Evolutionary conservation across 2,329 filamentous ascomycete species (phyloP).

Genomic region (Colletotrichum theobromicola): DNA sequence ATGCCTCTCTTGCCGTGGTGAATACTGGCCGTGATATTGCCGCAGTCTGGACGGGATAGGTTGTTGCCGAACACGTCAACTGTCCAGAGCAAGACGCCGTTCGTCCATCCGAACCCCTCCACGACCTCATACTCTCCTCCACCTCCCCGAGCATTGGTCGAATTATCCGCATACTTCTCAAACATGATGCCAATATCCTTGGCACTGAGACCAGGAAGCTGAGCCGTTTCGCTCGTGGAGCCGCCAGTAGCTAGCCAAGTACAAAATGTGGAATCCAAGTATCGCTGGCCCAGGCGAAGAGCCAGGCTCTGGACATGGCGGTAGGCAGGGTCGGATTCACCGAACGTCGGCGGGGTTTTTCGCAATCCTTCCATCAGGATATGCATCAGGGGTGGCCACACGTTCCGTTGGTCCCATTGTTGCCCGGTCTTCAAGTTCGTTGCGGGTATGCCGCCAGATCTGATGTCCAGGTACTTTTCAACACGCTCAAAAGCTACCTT

Average conservation of each 20-base stretch:
- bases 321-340: slow-evolving; percentile 58
- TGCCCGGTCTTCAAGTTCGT: slow-evolving; percentile 66
- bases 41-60: slow-evolving; percentile 61
- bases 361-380: slow-evolving; percentile 67
- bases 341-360: slow-evolving; percentile 63
- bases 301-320: slow-evolving; percentile 59
- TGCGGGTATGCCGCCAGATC: slow-evolving; percentile 63
- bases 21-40: slow-evolving; percentile 48
- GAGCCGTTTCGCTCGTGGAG: slow-evolving; percentile 56
- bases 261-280: slow-evolving; percentile 71
- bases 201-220: slow-evolving; percentile 49
- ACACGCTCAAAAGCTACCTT: slow-evolving; percentile 60
- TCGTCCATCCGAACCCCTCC: slow-evolving; percentile 74
- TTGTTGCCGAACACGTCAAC: slow-evolving; percentile 65
- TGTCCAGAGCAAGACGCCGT: slow-evolving; percentile 71
- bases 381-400: slow-evolving; percentile 73
- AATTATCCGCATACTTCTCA: slow-evolving; percentile 70
- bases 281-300: slow-evolving; percentile 65
- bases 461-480: slow-evolving; percentile 53
- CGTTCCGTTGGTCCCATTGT: slow-evolving; percentile 75
- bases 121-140: slow-evolving; percentile 74
- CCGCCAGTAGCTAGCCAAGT: slow-evolving; percentile 74
- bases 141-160: slow-evolving; percentile 64
- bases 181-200: slow-evolving; percentile 66
- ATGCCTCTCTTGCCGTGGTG: slow-evolving; percentile 33